A percentile compares a stretch with the other conserved stretches of the same genome.
These are phyloP conservation scores for Biancaea sappan DNA, from an alignment of 306 rosid species.

Conservation along the genomic window DNA sequence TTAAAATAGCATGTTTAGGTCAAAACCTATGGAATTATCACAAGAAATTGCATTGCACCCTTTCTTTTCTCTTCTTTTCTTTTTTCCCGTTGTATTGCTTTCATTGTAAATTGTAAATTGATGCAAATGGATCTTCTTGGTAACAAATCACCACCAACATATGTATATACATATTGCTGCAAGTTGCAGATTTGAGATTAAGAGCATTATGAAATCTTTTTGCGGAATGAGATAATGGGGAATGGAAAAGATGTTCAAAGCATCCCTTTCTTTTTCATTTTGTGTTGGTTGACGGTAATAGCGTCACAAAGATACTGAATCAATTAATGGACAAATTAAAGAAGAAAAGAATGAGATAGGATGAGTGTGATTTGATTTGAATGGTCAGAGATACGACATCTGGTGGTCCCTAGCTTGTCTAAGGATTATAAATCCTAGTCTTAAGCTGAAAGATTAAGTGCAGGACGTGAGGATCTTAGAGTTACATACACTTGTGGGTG, in stretches of 20 bases:
- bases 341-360: neutral
- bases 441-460: neutral
- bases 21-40: constrained; percentile 12
- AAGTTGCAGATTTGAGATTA: constrained; percentile 10
- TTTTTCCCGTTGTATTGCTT: neutral
- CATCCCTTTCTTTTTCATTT: neutral
- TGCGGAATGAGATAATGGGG: neutral
- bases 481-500: neutral
- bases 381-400: neutral
- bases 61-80: neutral
- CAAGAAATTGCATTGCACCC: constrained; percentile 17
- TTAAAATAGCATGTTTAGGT: neutral
- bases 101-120: neutral
- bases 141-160: neutral
- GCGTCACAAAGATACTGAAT: neutral
- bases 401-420: neutral
- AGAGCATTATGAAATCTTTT: neutral
- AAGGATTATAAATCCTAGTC: too few species aligned
- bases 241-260: constrained; percentile 1
- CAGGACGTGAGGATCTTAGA: neutral
- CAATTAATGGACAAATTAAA: neutral
- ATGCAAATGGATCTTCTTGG: neutral
- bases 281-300: neutral
- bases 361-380: neutral
- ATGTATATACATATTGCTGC: neutral